Base-by-base conservation (phyloP, 192 early-diverging fungal genomes). In the Spizellomyces sp. region DNA sequence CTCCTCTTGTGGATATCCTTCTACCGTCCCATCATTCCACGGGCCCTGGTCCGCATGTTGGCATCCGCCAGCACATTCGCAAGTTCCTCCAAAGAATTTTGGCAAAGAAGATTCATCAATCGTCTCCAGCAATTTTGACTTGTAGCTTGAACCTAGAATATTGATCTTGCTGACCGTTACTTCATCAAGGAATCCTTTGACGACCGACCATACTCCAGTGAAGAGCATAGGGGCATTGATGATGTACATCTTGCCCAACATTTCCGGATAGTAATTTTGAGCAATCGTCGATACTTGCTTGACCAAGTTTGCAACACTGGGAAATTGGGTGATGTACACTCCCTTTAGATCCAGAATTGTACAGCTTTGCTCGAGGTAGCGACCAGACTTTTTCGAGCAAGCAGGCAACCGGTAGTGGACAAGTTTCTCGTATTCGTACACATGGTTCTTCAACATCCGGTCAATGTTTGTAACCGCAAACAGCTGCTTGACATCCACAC, bases 181-280 rank as follows among this genome's bases (percentile, higher is more conserved):
- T 72, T 83, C 82, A 48, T 86, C 85, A 21, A 86, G 71, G 62
- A 86, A 71, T 7, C 66, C 71, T 74, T 81, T 86, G 17, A 83
- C 75, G 19, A 86, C 54, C 0, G 77, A 17, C 80, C 80, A 86
- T 9, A 83, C 77, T 46, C 77, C 76, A 42, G 81, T 76, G 84
- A 98, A 98, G 54, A 95, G 87, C 64, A 83, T 87, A 5, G 96
- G 96, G 60, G 93, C 90, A 78, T 98, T 98, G 75, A 98, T 93
- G 45, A 98, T 87, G 67, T 90, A 97, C 63, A 96, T 92, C 70
- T 90, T 93, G 71, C 92, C 90, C 65, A 97, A 84, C 77, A 90
- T 92, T 77, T 97, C 96, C 12, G 96, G 96, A 70, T 98, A 98
- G 73, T 94, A 92, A 65, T 94, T 90, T 74, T 96, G 94, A 72